Conservation (phyloP, 345 rosid species). For the Syzygium grande region DNA sequence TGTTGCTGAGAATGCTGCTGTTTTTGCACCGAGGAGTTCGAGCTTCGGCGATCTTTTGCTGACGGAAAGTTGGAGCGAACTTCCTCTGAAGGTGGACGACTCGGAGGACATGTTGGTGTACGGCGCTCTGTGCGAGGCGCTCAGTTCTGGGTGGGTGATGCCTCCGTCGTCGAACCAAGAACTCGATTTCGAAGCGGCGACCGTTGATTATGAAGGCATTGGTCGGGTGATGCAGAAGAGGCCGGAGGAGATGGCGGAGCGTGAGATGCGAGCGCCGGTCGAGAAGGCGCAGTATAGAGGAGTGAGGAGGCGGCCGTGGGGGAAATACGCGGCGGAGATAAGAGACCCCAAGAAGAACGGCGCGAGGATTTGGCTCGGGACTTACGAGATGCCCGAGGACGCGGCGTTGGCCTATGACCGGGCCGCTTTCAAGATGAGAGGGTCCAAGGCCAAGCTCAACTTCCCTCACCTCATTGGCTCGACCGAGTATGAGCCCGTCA, state of each 20-base stretch:
- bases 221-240: not conserved
- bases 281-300: slow-evolving; percentile 25
- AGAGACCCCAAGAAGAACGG: slow-evolving; percentile 45
- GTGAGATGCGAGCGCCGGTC: not conserved
- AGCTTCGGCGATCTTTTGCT: slow-evolving; percentile 24
- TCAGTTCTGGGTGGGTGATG: slow-evolving; percentile 20
- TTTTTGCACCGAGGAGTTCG: slow-evolving; percentile 1
- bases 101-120: slow-evolving; percentile 30
- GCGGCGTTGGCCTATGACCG: slow-evolving; percentile 45
- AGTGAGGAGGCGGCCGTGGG: slow-evolving; percentile 48
- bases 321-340: slow-evolving; percentile 43
- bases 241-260: not conserved
- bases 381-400: slow-evolving; percentile 37
- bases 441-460: slow-evolving; percentile 36
- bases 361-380: slow-evolving; percentile 42
- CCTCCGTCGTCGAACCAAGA: not conserved
- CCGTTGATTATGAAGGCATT: not conserved
- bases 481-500: slow-evolving; percentile 19
- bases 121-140: slow-evolving; percentile 18
- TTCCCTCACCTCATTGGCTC: slow-evolving; percentile 31
- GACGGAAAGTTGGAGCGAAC: slow-evolving; percentile 28
- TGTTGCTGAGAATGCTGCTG: not conserved
- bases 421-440: slow-evolving; percentile 38
- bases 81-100: slow-evolving; percentile 22
- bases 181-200: not conserved